Base-by-base conservation (phyloP, 805 yeast species). In the Nakazawaea sp. region DNA sequence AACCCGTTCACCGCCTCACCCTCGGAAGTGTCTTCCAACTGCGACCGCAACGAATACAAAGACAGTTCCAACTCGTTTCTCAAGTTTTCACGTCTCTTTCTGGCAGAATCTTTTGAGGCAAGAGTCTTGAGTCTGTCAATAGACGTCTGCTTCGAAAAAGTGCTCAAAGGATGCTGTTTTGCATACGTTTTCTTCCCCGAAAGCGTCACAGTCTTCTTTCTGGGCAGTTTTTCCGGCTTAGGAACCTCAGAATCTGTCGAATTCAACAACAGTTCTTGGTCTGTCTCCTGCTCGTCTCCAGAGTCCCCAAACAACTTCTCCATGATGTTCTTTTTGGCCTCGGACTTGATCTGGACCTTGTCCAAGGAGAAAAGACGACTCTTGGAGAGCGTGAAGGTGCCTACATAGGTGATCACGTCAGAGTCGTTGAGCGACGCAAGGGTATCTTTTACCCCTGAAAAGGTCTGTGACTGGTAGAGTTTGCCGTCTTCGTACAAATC, bases 31-130 rank as follows among this genome's bases (percentile, higher is more conserved):
- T 75, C 75, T 13, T 75, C 81, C 15, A 85, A 48, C 36, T 62
- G 67, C 8, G 72, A 66, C 40, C 95, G 75, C 21, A 85, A 65
- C 41, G 69, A 70, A 60, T 90, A 89, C 37, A 88, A 63, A n/a
- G 72, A 60, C 16, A 78, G 69, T 58, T 90, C 97, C 16, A 90
- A 68, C 25, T 66, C 59, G 55, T 89, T 90, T 46, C 75, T 70
- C 21, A 72, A 59, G 39, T 75, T 75, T 31, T 83, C 83, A 28
- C 73, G 59, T 36, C 63, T 58, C 20, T 61, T 58, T 37, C 84
- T 66, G 36, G 67, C 75, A 11, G 60, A 56, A 47, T 87, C 96
- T 40, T 64, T 64, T 17, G 54, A 51, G 40, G 74, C 77, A 53
- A 81, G 64, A 13, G 60, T 60, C 27, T 59, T 57, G 47, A 90